These are phyloP conservation scores for Ceratocystiopsis brevicomis DNA, from an alignment of 2,329 filamentous ascomycete genomes.

Conservation along the genomic window DNA sequence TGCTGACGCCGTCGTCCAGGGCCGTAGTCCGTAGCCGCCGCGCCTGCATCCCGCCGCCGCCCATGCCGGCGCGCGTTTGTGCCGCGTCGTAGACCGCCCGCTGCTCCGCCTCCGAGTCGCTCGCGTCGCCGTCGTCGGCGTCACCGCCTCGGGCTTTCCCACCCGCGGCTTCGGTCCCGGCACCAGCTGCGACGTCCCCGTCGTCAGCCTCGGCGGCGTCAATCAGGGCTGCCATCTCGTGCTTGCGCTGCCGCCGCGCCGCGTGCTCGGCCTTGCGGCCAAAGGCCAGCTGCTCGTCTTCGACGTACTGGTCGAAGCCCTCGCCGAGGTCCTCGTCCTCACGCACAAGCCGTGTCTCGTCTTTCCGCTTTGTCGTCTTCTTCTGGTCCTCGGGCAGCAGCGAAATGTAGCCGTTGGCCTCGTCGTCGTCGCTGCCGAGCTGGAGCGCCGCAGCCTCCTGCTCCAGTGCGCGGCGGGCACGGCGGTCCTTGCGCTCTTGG, in stretches of 20 bases:
- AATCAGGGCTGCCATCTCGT: conserved; percentile 71
- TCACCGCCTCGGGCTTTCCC: conserved; percentile 29
- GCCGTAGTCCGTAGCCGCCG: too few species aligned
- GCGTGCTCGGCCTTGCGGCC: conserved; percentile 64
- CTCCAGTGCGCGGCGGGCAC: conserved; percentile 56
- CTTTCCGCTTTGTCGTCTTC: conserved; percentile 30
- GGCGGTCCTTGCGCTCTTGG: conserved; percentile 72
- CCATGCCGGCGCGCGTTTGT: conserved; percentile 75
- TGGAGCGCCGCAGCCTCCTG: conserved; percentile 41
- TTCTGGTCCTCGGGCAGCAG: conserved; percentile 13
- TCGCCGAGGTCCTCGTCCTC: conserved; percentile 90
- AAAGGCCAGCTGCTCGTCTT: conserved; percentile 62
- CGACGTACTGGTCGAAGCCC: conserved; percentile 81
- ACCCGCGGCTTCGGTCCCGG: too few species aligned
- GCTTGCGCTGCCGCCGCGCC: conserved; percentile 43
- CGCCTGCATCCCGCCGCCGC: conserved; percentile 24
- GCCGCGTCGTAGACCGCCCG: conserved; percentile 72
- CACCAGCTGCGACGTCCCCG: not conserved
- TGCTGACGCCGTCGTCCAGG: conserved; percentile 16
- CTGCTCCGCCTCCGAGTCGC: conserved; percentile 52
- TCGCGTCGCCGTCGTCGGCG: conserved; percentile 41
- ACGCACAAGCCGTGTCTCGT: conserved; percentile 53
- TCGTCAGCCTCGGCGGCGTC: conserved; percentile 48
- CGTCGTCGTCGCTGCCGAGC: conserved; percentile 35
- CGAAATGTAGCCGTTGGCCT: conserved; percentile 16